Conservation (phyloP, 2,329 filamentous ascomycete genomes). For the Dothistroma pini region DNA sequence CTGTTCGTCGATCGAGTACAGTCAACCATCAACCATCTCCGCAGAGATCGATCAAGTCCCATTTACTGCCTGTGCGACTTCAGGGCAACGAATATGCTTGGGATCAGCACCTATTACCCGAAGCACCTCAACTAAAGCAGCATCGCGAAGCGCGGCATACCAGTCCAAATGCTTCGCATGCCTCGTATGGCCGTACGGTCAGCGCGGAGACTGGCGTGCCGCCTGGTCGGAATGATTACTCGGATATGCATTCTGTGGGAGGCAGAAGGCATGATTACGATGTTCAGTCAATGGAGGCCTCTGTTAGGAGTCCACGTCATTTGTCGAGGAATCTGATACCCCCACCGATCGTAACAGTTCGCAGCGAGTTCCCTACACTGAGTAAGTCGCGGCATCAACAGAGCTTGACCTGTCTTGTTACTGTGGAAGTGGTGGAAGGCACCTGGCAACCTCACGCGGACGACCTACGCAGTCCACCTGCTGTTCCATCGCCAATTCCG, state of each 20-base stretch:
- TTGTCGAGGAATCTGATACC: conserved; percentile 81
- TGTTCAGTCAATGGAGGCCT: conserved; percentile 91
- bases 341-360: conserved; percentile 83
- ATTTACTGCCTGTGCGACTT: conserved; percentile 25
- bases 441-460: conserved; percentile 87
- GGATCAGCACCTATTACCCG: conserved; percentile 26
- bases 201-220: conserved; percentile 68
- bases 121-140: conserved; percentile 16
- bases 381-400: conserved; percentile 91
- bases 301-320: conserved; percentile 67
- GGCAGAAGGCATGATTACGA: conserved; percentile 88
- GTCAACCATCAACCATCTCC: conserved; percentile 13
- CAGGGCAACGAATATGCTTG: conserved; percentile 13
- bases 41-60: conserved; percentile 22
- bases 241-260: conserved; percentile 65
- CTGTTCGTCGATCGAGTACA: conserved; percentile 15
- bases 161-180: conserved; percentile 46
- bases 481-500: conserved; percentile 39
- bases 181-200: conserved; percentile 59
- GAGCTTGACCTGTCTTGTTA: conserved; percentile 88
- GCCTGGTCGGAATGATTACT: conserved; percentile 73
- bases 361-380: conserved; percentile 94
- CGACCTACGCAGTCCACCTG: conserved; percentile 59
- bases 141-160: conserved; percentile 25
- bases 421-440: conserved; percentile 86